phyloP scores from a whole-genome alignment of 495 filamentous ascomycete genomes.

The Penicillium egyptiacum region DNA sequence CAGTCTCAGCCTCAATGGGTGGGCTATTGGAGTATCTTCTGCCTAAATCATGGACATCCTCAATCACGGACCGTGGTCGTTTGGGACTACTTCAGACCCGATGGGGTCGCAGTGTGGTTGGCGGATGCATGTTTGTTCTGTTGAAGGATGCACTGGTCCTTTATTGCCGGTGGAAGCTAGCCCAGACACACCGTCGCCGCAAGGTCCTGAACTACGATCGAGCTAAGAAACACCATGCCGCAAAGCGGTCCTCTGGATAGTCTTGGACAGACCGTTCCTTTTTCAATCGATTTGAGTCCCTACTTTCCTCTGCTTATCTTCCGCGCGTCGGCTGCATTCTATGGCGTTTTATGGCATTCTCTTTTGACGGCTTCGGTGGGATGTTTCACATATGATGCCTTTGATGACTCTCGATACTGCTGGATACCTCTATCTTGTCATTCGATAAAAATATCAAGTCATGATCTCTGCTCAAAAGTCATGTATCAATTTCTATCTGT shows the following conservation, averaged over 20 bases:
- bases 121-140: slow-evolving; percentile 77
- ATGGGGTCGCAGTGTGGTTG: slow-evolving; percentile 78
- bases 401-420: slow-evolving; percentile 21
- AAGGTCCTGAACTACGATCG: slow-evolving; percentile 66
- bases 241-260: slow-evolving; percentile 21
- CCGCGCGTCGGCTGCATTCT: slow-evolving; percentile 25
- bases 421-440: background rate
- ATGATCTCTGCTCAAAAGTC: background rate
- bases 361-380: slow-evolving; percentile 13
- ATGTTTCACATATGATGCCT: slow-evolving; percentile 23
- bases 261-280: background rate
- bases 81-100: slow-evolving; percentile 67
- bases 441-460: background rate
- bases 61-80: slow-evolving; percentile 36
- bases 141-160: slow-evolving; percentile 72
- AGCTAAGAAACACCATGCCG: slow-evolving; percentile 34
- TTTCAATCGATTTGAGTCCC: background rate
- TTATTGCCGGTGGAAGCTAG: slow-evolving; percentile 72
- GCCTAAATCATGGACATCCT: slow-evolving; percentile 61
- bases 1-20: slow-evolving; percentile 64
- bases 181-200: slow-evolving; percentile 64
- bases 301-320: slow-evolving; percentile 1
- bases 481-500: background rate
- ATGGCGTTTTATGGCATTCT: slow-evolving; percentile 24
- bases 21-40: slow-evolving; percentile 62